Evolutionary conservation across 2,329 filamentous ascomycete genomes (phyloP).

Genomic region (Neodidymelliopsis sp.): DNA sequence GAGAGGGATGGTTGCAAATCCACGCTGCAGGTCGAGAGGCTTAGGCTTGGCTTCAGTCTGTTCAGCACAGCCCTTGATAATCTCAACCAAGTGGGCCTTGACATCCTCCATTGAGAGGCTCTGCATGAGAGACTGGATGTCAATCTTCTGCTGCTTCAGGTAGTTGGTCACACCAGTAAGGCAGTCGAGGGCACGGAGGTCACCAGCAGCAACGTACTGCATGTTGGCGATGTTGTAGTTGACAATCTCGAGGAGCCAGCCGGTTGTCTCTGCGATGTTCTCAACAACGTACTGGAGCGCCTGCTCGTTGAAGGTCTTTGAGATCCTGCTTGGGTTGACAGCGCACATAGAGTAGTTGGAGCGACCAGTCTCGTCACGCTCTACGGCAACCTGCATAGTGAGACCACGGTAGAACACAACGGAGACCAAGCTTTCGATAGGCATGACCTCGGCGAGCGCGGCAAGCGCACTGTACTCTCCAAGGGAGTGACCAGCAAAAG

Average conservation of each 20-base stretch:
- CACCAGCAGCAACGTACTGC: constrained; percentile 74
- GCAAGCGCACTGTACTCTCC: constrained; percentile 98
- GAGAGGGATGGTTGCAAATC: constrained; percentile 95
- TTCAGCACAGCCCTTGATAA: constrained; percentile 87
- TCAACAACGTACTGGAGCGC: constrained; percentile 96
- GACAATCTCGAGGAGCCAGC: constrained; percentile 98
- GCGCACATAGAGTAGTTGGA: constrained; percentile 99
- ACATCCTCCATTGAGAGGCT: constrained; percentile 88
- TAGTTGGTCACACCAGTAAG: constrained; percentile 87
- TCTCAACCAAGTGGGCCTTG: constrained; percentile 86
- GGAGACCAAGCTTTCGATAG: constrained; percentile 97
- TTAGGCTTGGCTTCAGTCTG: constrained; percentile 87
- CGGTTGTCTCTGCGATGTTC: constrained; percentile 91
- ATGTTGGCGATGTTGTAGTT: constrained; percentile 83
- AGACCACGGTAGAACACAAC: constrained; percentile 99
- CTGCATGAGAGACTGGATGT: constrained; percentile 91
- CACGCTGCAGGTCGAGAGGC: constrained; percentile 89
- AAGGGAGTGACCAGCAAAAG: constrained; percentile 95
- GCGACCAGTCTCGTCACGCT: constrained; percentile 89
- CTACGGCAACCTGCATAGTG: constrained; percentile 99
- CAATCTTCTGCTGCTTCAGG: constrained; percentile 95
- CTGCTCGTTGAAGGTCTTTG: constrained; percentile 98
- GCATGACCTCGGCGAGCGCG: constrained; percentile 96
- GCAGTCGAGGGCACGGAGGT: constrained; percentile 70
- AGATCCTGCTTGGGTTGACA: constrained; percentile 97